These are phyloP conservation scores for Fragilaria crotonensis DNA, from an alignment of 108 stramenopile genomes.

Conservation along the genomic window DNA sequence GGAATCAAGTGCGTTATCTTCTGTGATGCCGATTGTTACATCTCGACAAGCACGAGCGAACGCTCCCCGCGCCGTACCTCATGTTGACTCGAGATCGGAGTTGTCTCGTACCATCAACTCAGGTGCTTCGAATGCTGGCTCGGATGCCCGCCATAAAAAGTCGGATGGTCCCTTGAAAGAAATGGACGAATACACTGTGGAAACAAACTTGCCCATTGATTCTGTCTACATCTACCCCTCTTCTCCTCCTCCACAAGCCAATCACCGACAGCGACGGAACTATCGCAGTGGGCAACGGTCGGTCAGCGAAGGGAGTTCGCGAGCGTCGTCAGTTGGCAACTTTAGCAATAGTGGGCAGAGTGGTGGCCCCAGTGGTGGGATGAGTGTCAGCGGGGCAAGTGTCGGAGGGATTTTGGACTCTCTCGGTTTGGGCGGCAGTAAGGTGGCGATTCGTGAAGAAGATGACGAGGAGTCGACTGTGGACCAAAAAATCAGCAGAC, in stretches of 20 bases:
- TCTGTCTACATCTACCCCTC: constrained; percentile 2
- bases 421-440: not conserved
- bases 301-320: not conserved
- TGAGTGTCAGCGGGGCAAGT: no score
- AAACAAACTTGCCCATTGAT: constrained; percentile 3
- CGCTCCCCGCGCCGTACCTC: not conserved
- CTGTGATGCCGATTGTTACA: not conserved
- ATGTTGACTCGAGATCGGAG: no score
- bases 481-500: not conserved
- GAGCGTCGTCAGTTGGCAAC: not conserved
- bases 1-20: not conserved
- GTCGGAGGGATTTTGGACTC: constrained; percentile 2
- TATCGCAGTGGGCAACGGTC: not conserved
- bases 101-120: no score
- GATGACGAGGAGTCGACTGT: not conserved
- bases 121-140: no score
- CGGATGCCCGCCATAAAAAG: not conserved
- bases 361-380: no score
- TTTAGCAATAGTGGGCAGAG: not conserved
- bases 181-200: not conserved
- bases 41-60: not conserved
- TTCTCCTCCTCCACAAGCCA: not conserved
- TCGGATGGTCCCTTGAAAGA: not conserved
- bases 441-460: not conserved
- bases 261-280: constrained; percentile 1